Percentiles rank a stretch among this genome's conserved stretches.
phyloP scores from a whole-genome alignment of 192 early-diverging fungal genomes.

The Funneliformis geosporum region DNA sequence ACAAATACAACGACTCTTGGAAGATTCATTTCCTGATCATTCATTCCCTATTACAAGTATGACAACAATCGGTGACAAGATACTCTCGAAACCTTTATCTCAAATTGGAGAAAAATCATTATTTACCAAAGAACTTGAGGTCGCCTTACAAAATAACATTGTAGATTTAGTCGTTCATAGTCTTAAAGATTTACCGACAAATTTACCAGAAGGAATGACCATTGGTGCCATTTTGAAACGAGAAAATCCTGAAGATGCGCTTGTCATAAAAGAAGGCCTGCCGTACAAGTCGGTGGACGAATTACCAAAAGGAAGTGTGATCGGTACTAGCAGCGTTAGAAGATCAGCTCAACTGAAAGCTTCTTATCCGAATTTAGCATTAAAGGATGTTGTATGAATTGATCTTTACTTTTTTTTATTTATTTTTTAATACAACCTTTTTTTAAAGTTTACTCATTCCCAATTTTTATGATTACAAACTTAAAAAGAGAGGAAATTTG shows the following conservation, averaged over 20 bases:
- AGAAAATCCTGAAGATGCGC: conserved; percentile 89
- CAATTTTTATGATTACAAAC: background rate
- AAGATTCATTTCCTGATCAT: conserved; percentile 46
- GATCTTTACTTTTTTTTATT: conserved; percentile 10
- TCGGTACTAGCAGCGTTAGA: conserved; percentile 89
- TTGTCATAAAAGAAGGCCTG: conserved; percentile 62
- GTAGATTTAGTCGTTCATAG: conserved; percentile 93
- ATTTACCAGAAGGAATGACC: conserved; percentile 76
- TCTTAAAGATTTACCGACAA: conserved; percentile 92
- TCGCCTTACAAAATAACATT: conserved; percentile 61
- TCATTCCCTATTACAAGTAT: conserved; percentile 59
- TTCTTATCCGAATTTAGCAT: conserved; percentile 72
- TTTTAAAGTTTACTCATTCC: background rate
- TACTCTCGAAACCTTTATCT: conserved; percentile 77
- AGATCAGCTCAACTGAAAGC: conserved; percentile 83
- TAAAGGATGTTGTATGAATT: conserved; percentile 73
- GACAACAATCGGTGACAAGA: conserved; percentile 78
- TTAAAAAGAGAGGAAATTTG: conserved; percentile 41
- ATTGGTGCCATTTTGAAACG: conserved; percentile 82
- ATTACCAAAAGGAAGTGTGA: conserved; percentile 70
- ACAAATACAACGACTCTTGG: conserved; percentile 62
- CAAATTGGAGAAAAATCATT: conserved; percentile 91
- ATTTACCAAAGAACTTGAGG: conserved; percentile 91
- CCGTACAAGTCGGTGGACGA: conserved; percentile 54
- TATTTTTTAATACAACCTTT: background rate